Conservation (phyloP, 2,329 filamentous ascomycete genomes). For the Catunica adiposa region DNA sequence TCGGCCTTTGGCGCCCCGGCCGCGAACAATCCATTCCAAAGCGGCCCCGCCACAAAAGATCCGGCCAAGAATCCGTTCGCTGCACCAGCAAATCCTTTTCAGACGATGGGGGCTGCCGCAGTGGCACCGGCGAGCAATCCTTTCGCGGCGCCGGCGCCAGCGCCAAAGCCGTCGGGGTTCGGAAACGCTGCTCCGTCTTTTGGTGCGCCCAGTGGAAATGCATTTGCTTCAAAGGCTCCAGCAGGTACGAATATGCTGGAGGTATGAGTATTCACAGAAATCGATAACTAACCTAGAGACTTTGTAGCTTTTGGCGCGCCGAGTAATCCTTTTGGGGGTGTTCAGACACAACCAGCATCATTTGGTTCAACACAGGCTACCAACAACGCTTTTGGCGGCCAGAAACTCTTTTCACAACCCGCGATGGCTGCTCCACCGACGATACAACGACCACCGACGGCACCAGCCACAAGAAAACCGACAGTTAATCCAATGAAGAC, state of each 20-base stretch:
- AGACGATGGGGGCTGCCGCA: not conserved
- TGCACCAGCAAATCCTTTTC: not conserved
- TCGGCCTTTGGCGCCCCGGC: not conserved
- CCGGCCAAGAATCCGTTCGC: slow-evolving; percentile 8
- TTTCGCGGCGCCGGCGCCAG: not conserved
- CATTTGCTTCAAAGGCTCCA: not conserved
- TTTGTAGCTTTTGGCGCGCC: not conserved
- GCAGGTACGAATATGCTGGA: slow-evolving; percentile 4
- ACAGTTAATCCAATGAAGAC: not conserved
- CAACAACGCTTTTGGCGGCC: not conserved
- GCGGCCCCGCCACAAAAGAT: not conserved
- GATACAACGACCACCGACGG: not conserved
- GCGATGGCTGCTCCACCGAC: not conserved
- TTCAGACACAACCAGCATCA: not conserved
- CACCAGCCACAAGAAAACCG: not conserved
- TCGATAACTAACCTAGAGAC: not conserved
- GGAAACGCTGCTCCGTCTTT: not conserved
- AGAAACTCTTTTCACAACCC: not conserved
- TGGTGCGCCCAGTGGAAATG: slow-evolving; percentile 4
- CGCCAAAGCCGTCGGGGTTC: not conserved
- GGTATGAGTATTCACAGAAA: not conserved
- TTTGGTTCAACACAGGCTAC: not conserved
- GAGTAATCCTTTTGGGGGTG: not conserved
- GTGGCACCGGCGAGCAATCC: slow-evolving; percentile 4
- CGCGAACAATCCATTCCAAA: slow-evolving; percentile 9